Conservation (phyloP, 805 yeast genomes). For the Isabelozyma pseudorhagii region DNA sequence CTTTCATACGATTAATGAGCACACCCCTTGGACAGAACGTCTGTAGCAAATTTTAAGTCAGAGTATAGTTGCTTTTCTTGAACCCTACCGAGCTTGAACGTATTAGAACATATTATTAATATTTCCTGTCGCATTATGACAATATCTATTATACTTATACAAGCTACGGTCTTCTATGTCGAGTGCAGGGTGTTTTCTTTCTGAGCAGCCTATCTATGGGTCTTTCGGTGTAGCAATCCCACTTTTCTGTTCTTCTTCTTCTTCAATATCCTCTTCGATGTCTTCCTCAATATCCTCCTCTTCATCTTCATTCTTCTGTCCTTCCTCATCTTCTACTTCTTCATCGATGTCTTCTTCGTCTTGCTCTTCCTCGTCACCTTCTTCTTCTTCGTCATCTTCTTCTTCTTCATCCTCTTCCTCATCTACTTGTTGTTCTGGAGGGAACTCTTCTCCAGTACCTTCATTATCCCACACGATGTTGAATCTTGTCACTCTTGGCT, state of each 20-base stretch:
- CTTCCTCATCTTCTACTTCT: slow-evolving; percentile 43
- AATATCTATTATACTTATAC: slow-evolving; percentile 2
- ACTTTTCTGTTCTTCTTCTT: slow-evolving; percentile 33
- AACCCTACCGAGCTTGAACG: too few relatives aligned
- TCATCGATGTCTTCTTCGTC: slow-evolving; percentile 46
- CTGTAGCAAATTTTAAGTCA: too few relatives aligned
- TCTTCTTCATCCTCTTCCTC: slow-evolving; percentile 58
- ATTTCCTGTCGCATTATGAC: not conserved
- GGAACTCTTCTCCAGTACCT: slow-evolving; percentile 61
- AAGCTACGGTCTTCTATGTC: not conserved
- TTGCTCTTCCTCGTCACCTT: slow-evolving; percentile 50
- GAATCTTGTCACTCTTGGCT: slow-evolving; percentile 95
- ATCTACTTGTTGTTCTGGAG: slow-evolving; percentile 70
- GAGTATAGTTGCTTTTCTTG: too few relatives aligned
- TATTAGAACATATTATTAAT: too few relatives aligned
- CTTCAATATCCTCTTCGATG: slow-evolving; percentile 37
- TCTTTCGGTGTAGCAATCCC: slow-evolving; percentile 10
- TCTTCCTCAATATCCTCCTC: slow-evolving; percentile 39
- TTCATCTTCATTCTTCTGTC: slow-evolving; percentile 37
- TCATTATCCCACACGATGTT: slow-evolving; percentile 94
- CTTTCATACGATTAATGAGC: not conserved
- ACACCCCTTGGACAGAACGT: not conserved
- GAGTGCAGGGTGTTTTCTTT: too few relatives aligned
- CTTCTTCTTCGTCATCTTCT: slow-evolving; percentile 60
- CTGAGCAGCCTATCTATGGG: not conserved